Evolutionary conservation across 2,329 filamentous ascomycete species (phyloP).

Genomic region (Alternaria tenuissima): DNA sequence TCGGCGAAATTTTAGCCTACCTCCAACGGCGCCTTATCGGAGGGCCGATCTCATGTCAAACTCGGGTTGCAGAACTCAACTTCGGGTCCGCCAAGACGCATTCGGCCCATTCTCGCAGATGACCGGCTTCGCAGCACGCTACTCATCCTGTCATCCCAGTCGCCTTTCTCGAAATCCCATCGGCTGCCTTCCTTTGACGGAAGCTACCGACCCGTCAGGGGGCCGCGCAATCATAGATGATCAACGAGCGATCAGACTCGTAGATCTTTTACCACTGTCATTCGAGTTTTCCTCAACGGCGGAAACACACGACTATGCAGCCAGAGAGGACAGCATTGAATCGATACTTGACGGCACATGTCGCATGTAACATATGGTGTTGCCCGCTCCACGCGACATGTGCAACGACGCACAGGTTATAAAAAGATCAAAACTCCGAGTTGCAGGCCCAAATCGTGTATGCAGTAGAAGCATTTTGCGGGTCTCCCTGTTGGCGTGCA

Average conservation of each 20-base stretch:
- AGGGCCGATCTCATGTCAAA: conserved; percentile 12
- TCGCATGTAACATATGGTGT: conserved; percentile 13
- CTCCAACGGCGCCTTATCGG: conserved; percentile 29
- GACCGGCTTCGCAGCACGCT: conserved; percentile 3
- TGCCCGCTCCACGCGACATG: conserved; percentile 22
- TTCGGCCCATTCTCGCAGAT: conserved; percentile 17
- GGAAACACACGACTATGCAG: conserved; percentile 1
- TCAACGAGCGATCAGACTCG: conserved; percentile 25
- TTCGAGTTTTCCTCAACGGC: neutral
- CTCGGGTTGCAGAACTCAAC: conserved; percentile 13
- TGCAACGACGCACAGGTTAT: conserved; percentile 23
- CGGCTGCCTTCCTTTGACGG: conserved; percentile 34
- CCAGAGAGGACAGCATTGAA: conserved; percentile 25
- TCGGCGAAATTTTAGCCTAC: conserved; percentile 15
- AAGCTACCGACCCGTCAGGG: conserved; percentile 35
- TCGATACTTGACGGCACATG: conserved; percentile 29
- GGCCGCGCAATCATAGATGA: conserved; percentile 34
- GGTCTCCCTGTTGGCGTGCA: conserved; percentile 9
- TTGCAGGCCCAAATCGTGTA: neutral
- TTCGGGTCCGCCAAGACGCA: conserved; percentile 17
- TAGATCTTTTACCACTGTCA: conserved; percentile 25
- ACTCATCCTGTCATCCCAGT: conserved; percentile 7
- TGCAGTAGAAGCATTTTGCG: conserved; percentile 6
- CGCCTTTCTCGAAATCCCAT: conserved; percentile 18
- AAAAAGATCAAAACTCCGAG: conserved; percentile 5